Evolutionary conservation across 805 yeast genomes (phyloP).

Genomic region (Cyberlindnera americana): DNA sequence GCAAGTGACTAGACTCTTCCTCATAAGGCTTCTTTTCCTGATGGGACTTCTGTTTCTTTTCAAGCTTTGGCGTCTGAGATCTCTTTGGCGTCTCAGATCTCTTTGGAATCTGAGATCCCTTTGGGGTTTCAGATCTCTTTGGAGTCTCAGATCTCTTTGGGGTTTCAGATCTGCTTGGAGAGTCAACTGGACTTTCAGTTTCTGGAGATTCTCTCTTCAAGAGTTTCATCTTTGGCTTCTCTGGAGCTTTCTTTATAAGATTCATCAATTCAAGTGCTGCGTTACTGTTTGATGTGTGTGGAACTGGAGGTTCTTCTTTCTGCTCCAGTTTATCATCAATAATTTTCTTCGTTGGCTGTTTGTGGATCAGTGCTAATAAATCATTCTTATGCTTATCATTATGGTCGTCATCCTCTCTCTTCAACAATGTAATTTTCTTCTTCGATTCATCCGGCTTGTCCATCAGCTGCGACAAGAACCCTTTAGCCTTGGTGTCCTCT

Average conservation of each 20-base stretch:
- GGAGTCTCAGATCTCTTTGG: neutral
- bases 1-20: neutral
- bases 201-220: slow-evolving; percentile 20
- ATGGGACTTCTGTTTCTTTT: neutral
- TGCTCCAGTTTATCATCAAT: neutral
- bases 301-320: slow-evolving; percentile 7
- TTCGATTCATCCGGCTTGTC: slow-evolving; percentile 2
- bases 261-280: slow-evolving; percentile 2
- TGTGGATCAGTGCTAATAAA: slow-evolving; percentile 20
- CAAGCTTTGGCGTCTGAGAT: neutral
- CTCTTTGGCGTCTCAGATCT: neutral
- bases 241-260: slow-evolving; percentile 7
- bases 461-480: slow-evolving; percentile 15
- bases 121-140: neutral
- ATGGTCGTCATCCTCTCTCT: slow-evolving; percentile 1
- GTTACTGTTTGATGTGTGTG: neutral
- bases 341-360: slow-evolving; percentile 15
- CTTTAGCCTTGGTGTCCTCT: slow-evolving; percentile 13
- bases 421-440: slow-evolving; percentile 9
- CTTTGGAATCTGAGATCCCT: slow-evolving; percentile 1
- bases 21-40: neutral
- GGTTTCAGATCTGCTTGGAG: slow-evolving; percentile 4
- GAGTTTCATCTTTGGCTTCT: slow-evolving; percentile 23
- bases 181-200: neutral
- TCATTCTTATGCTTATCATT: slow-evolving; percentile 19